Base-by-base conservation (phyloP, 345 rosid species). In the Aquilaria malaccensis region DNA sequence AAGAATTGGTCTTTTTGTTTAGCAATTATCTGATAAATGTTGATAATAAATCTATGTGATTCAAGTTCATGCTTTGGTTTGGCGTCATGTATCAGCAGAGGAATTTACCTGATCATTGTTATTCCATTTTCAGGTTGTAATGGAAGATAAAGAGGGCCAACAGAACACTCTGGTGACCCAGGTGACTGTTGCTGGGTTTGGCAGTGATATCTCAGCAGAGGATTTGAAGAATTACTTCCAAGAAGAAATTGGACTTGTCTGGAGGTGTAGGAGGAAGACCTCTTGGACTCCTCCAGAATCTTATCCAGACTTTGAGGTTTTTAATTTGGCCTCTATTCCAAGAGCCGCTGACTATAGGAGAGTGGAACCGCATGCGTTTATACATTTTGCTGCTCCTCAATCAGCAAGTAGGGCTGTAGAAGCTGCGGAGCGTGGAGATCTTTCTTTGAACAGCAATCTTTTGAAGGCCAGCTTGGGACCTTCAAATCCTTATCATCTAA, bases 261-360 rank as follows among this genome's bases (percentile, higher is more conserved):
- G 86, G 86, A 77, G 94, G 49, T 89, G 96, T 72, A 81, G 96
- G 66, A 60, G 87, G 75, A 89, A 89, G 78, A 85, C 83, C 15
- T 93, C 98, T 30, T 87, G 88, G 84, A 93, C 96, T 33, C 97
- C 97, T 54, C 89, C 74, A 2, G 91, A 88, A 11, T 85, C 94
- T 13, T 84, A 78, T 70, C 98, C 96, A 5, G 67, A 85, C 56
- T 93, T 81, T 59, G 76, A 69, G 60, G 72, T 81, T 62, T 13
- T 47, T 0, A 64, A 76, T 63, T 63, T 71, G 30, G 56, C 76
- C 33, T 50, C 22, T 43, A 74, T 79, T 55, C 60, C 1, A 60
- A 68, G 30, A 64, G 54, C 63, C 6, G 80, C 79, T 58, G 72
- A 58, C 10, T 85, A 81, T 70, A 72, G 62, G 70, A 80, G 71